Conservation (phyloP, 2,329 filamentous ascomycete genomes). For the Aspergillus latus region DNA sequence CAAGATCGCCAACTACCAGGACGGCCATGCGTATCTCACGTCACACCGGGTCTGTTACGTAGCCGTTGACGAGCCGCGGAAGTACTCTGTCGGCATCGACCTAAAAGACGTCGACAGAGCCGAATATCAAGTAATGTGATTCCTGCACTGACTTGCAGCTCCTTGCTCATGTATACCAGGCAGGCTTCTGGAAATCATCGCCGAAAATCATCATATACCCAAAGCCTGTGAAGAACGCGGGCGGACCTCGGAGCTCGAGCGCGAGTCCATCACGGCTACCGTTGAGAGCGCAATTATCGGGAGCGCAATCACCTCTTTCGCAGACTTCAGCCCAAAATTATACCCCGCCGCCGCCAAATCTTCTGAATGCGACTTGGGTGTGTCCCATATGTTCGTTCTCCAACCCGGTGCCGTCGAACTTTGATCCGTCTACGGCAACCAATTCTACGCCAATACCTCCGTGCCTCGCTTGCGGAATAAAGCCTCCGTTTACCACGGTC, state of each 20-base stretch:
- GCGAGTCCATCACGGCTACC: constrained; percentile 33
- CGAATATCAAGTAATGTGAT: constrained; percentile 73
- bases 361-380: constrained; percentile 75
- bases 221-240: constrained; percentile 69
- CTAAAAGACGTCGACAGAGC: constrained; percentile 86
- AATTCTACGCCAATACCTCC: constrained; percentile 78
- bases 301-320: constrained; percentile 33
- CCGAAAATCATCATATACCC: constrained; percentile 87
- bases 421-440: constrained; percentile 79
- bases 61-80: constrained; percentile 80
- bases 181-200: constrained; percentile 91
- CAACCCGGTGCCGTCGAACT: constrained; percentile 89
- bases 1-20: constrained; percentile 91
- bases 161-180: constrained; percentile 50
- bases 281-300: constrained; percentile 35
- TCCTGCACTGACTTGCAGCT: background rate
- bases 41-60: constrained; percentile 96
- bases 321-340: constrained; percentile 34
- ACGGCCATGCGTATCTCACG: constrained; percentile 94
- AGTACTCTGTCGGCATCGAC: constrained; percentile 79
- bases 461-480: constrained; percentile 91
- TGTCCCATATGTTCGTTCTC: constrained; percentile 95
- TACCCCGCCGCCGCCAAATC: constrained; percentile 37
- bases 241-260: constrained; percentile 53
- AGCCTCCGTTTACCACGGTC: constrained; percentile 77